Conservation (phyloP, 306 rosid genomes). For the Rosa lucieae region DNA sequence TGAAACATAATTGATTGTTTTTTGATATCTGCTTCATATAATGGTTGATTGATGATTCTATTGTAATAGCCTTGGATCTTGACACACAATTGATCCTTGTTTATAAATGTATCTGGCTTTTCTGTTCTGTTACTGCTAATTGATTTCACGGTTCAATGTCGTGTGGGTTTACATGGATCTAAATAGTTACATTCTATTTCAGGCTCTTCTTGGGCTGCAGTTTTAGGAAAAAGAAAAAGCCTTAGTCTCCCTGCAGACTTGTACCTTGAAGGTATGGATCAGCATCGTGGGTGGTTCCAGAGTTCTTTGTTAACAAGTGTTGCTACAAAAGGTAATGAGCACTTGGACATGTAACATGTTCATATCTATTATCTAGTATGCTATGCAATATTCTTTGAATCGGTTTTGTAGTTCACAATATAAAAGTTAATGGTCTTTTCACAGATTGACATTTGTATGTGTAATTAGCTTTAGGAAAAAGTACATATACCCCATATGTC, state of each 20-base stretch:
- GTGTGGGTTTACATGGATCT: constrained; percentile 15
- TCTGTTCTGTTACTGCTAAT: background rate
- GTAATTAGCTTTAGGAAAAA: background rate
- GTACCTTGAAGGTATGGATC: constrained; percentile 99
- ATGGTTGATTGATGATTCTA: background rate
- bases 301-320: constrained; percentile 91
- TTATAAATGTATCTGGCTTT: constrained; percentile 13
- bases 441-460: background rate
- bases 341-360: constrained; percentile 17
- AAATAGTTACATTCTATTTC: constrained; percentile 41
- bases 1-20: background rate
- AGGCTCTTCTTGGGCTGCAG: constrained; percentile 99
- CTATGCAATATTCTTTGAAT: background rate
- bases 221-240: constrained; percentile 63
- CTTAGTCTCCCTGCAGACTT: constrained; percentile 84
- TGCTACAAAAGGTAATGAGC: constrained; percentile 79
- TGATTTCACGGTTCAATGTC: constrained; percentile 10
- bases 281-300: constrained; percentile 99
- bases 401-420: background rate
- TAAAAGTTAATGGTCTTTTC: background rate
- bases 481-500: background rate
- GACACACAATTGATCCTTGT: background rate
- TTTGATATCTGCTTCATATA: background rate
- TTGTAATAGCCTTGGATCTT: background rate
- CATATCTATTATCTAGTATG: background rate